Evolutionary conservation across 345 rosid species (phyloP).

Genomic region (Salix udensis): DNA sequence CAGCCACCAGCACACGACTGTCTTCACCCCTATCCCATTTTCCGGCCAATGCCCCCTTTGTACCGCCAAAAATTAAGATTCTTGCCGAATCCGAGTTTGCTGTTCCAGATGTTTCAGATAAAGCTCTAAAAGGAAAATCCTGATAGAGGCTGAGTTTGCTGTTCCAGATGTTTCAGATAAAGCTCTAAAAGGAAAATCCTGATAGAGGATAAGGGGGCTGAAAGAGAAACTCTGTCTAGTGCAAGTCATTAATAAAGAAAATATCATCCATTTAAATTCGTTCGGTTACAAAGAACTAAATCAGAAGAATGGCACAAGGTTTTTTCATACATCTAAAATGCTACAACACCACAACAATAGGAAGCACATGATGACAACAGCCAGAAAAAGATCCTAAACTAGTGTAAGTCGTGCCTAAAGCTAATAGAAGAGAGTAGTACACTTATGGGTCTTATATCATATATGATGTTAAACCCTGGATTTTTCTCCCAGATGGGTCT

Average conservation of each 20-base stretch:
- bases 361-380: constrained; percentile 20
- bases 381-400: constrained; percentile 18
- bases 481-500: constrained; percentile 9
- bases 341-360: constrained; percentile 17
- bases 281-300: constrained; percentile 17
- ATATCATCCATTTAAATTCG: constrained; percentile 15
- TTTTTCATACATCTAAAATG: constrained; percentile 18
- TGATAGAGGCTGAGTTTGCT: neutral
- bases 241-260: constrained; percentile 2
- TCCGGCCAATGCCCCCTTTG: too few relatives aligned
- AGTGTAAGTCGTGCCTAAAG: constrained; percentile 30
- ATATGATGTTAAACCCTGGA: constrained; percentile 20
- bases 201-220: neutral
- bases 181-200: neutral
- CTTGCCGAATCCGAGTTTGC: too few relatives aligned
- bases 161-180: neutral
- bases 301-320: constrained; percentile 25
- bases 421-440: constrained; percentile 20
- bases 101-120: neutral
- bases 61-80: too few relatives aligned
- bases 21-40: too few relatives aligned
- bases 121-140: neutral
- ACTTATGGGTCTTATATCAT: constrained; percentile 20
- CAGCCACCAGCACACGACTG: too few relatives aligned
- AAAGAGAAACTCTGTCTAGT: too few relatives aligned